These are phyloP conservation scores for Phytophthora tubulina DNA, from an alignment of 352 stramenopile genomes.

Conservation along the genomic window DNA sequence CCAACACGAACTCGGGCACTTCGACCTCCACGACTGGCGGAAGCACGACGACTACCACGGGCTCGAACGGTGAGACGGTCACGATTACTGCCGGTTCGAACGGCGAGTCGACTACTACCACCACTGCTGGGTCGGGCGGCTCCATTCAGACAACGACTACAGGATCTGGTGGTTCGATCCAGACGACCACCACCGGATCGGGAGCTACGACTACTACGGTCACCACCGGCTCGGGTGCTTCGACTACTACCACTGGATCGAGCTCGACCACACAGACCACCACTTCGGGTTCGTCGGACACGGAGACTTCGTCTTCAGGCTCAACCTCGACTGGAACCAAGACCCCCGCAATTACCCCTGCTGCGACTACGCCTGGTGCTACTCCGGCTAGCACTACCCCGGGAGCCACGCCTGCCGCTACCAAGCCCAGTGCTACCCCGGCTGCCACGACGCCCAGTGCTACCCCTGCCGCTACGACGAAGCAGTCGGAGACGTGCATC, in stretches of 20 bases:
- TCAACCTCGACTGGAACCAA: constrained; percentile 25
- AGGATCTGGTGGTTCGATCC: constrained; percentile 26
- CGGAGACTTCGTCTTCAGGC: constrained; percentile 10
- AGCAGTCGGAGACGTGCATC: constrained; percentile 47
- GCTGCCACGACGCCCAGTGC: constrained; percentile 23
- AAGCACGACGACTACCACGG: constrained; percentile 24
- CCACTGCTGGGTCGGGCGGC: constrained; percentile 12
- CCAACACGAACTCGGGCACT: constrained; percentile 15
- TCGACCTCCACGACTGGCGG: constrained; percentile 15
- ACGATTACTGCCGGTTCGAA: constrained; percentile 24
- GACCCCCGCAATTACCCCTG: constrained; percentile 20
- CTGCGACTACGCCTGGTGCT: constrained; percentile 28
- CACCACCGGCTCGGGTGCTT: constrained; percentile 27
- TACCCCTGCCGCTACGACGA: constrained; percentile 30
- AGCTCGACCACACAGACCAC: constrained; percentile 21
- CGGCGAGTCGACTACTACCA: constrained; percentile 23
- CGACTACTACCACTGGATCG: constrained; percentile 30
- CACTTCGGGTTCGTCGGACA: constrained; percentile 13
- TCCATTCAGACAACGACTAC: constrained; percentile 31
- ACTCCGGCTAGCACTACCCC: constrained; percentile 36
- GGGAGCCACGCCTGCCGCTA: constrained; percentile 28
- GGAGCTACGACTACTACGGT: constrained; percentile 25
- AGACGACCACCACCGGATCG: constrained; percentile 31
- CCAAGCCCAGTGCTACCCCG: constrained; percentile 26
- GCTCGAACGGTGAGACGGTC: constrained; percentile 11